A percentile compares a stretch with the other conserved stretches of the same genome.
Conservation (phyloP, 306 rosid species). For the Senna tora region DNA sequence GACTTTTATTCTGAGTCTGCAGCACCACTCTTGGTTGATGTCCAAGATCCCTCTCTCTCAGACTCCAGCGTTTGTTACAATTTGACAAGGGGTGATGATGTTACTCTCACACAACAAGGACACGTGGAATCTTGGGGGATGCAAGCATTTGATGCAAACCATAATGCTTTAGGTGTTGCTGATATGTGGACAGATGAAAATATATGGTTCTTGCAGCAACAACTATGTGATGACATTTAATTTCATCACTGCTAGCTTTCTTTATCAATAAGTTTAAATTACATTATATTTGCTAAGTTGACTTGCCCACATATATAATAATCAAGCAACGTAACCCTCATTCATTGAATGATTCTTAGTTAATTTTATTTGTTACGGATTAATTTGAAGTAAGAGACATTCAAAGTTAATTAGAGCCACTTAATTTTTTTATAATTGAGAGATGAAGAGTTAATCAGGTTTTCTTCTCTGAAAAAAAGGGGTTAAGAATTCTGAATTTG, state of each 20-base stretch:
- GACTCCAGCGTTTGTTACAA: conserved; percentile 32
- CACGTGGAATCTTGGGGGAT: neutral
- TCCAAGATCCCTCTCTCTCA: conserved; percentile 40
- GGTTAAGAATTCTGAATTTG: neutral
- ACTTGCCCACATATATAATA: neutral
- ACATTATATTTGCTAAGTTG: neutral
- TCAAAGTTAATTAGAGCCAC: too few relatives aligned
- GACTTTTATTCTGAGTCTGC: conserved; percentile 35
- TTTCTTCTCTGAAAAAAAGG: neutral
- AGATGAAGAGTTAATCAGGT: neutral
- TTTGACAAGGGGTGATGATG: neutral
- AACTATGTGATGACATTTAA: conserved; percentile 36
- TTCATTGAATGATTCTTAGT: too few relatives aligned
- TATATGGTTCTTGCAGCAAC: conserved; percentile 59
- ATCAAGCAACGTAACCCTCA: neutral
- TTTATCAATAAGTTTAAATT: conserved; percentile 19
- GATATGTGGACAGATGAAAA: conserved; percentile 79
- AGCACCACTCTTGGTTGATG: conserved; percentile 4
- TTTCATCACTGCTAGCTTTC: neutral
- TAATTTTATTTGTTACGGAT: neutral
- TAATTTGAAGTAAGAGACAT: neutral
- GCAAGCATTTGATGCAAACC: conserved; percentile 5
- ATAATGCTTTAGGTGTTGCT: conserved; percentile 45
- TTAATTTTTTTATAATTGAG: neutral
- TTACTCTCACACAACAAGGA: conserved; percentile 19